A percentile compares a stretch with the other conserved stretches of the same genome.
These are phyloP conservation scores for Chytriomyces hyalinus DNA, from an alignment of 192 early-diverging fungal species.

Conservation along the genomic window DNA sequence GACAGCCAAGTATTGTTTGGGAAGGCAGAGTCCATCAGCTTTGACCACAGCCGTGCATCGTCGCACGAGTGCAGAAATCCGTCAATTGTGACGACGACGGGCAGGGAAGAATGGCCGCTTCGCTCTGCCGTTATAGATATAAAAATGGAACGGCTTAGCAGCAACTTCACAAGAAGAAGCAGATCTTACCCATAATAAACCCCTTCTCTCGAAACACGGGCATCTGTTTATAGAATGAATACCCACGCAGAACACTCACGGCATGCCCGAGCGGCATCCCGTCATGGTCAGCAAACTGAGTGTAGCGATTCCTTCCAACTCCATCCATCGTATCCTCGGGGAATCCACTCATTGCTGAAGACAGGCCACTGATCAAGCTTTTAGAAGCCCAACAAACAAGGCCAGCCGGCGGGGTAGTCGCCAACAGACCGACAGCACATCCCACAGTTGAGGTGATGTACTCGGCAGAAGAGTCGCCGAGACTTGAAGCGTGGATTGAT, in stretches of 20 bases:
- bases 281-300: slow-evolving; percentile 2
- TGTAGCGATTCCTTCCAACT: slow-evolving; percentile 17
- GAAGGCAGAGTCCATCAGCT: slow-evolving; percentile 5
- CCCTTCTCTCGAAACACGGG: slow-evolving; percentile 37
- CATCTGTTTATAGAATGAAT: slow-evolving; percentile 26
- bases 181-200: slow-evolving; percentile 34
- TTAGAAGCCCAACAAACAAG: background rate
- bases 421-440: background rate
- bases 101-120: slow-evolving; percentile 14
- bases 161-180: background rate
- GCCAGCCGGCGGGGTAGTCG: background rate
- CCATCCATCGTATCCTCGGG: slow-evolving; percentile 17
- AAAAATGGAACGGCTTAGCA: background rate
- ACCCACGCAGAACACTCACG: slow-evolving; percentile 18
- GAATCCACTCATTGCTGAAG: background rate
- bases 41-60: slow-evolving; percentile 8
- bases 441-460: background rate
- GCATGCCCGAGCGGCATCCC: slow-evolving; percentile 21
- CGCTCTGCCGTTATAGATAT: slow-evolving; percentile 6
- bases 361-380: too few species aligned
- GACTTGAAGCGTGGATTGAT: slow-evolving; percentile 22
- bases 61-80: slow-evolving; percentile 28
- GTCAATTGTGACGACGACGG: slow-evolving; percentile 37
- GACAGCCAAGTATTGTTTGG: slow-evolving; percentile 35
- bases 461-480: background rate